phyloP scores from a whole-genome alignment of 2,329 filamentous ascomycete genomes.

The Scopulariopsis brevicaulis region DNA sequence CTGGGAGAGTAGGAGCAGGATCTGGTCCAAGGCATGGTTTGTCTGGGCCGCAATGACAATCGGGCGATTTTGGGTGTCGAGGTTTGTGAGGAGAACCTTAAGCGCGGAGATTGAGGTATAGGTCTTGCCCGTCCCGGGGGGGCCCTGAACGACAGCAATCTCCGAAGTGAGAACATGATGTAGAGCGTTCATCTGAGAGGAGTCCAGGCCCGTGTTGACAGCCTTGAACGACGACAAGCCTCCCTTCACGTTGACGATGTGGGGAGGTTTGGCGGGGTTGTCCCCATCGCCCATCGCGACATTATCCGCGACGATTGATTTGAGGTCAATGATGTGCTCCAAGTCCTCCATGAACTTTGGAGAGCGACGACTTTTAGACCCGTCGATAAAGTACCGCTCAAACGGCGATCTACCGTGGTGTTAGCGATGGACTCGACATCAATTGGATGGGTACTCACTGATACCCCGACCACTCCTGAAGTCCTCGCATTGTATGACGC shows the following conservation, averaged over 20 bases:
- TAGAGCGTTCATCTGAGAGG: constrained; percentile 59
- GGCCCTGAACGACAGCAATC: constrained; percentile 72
- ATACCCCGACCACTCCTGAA: constrained; percentile 1
- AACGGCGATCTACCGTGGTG: constrained; percentile 38
- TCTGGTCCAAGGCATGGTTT: constrained; percentile 81
- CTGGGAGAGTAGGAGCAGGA: constrained; percentile 51
- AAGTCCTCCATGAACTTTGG: constrained; percentile 17
- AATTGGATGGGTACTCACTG: constrained; percentile 5
- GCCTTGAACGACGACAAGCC: neutral
- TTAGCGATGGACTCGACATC: neutral
- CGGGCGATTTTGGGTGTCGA: constrained; percentile 43
- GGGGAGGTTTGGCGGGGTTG: neutral
- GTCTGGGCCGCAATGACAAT: constrained; percentile 79
- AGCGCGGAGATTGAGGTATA: constrained; percentile 67
- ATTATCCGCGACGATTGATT: neutral
- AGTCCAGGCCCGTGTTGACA: constrained; percentile 41
- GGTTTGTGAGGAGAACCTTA: constrained; percentile 51
- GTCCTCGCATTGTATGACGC: constrained; percentile 32
- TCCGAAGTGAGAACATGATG: constrained; percentile 58
- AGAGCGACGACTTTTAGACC: constrained; percentile 19
- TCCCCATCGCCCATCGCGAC: neutral
- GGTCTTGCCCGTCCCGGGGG: constrained; percentile 67
- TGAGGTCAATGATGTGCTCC: neutral
- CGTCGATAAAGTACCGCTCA: constrained; percentile 46
- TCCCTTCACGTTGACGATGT: constrained; percentile 1